Evolutionary conservation across 164 flowering plant species (phyloP).

Genomic region (Dillenia turbinata): DNA sequence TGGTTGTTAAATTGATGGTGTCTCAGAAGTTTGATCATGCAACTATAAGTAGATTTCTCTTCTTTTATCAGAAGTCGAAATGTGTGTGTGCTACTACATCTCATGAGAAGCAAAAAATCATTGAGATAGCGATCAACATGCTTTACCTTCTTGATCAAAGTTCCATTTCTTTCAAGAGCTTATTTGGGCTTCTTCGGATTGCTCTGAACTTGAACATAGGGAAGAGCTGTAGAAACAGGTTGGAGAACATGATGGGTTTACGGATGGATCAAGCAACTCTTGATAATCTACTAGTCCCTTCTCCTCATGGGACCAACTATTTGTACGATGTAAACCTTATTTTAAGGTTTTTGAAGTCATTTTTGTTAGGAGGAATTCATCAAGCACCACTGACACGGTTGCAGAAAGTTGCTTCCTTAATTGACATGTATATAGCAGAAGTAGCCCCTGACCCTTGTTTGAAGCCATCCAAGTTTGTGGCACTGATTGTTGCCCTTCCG

Average conservation of each 20-base stretch:
- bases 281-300: slow-evolving; percentile 69
- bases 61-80: slow-evolving; percentile 53
- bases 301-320: slow-evolving; percentile 39
- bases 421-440: slow-evolving; percentile 65
- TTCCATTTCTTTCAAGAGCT: slow-evolving; percentile 48
- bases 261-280: slow-evolving; percentile 64
- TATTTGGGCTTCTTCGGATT: slow-evolving; percentile 50
- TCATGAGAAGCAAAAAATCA: slow-evolving; percentile 36
- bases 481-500: slow-evolving; percentile 51
- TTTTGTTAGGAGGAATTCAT: slow-evolving; percentile 24
- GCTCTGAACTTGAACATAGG: slow-evolving; percentile 33
- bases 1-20: slow-evolving; percentile 32
- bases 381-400: slow-evolving; percentile 22
- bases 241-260: slow-evolving; percentile 71
- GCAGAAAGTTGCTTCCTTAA: slow-evolving; percentile 46
- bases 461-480: slow-evolving; percentile 61
- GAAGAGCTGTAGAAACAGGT: slow-evolving; percentile 30
- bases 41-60: slow-evolving; percentile 47
- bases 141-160: slow-evolving; percentile 48
- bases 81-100: slow-evolving; percentile 14
- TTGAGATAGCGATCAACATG: slow-evolving; percentile 34
- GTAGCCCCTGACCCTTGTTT: slow-evolving; percentile 70
- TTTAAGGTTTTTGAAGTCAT: slow-evolving; percentile 54
- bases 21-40: slow-evolving; percentile 42
- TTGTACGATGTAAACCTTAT: slow-evolving; percentile 71